Conservation (phyloP, 345 rosid species). For the Erucastrum elatum region DNA sequence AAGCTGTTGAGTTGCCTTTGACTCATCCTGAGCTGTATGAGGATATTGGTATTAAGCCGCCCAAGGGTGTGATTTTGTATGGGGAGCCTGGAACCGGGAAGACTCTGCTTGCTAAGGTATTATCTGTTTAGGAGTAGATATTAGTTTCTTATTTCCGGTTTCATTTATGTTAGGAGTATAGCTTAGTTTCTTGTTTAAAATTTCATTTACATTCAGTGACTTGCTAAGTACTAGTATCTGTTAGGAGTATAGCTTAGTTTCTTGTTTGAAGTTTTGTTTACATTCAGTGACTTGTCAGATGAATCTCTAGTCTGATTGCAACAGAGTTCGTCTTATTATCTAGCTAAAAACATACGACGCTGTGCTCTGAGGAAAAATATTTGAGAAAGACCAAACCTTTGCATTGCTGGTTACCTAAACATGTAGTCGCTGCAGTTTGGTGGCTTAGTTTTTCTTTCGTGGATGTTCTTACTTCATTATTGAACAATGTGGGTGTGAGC, state of each 20-base stretch:
- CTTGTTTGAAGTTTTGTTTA: not conserved
- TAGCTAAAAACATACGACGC: not conserved
- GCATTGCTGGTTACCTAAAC: not conserved
- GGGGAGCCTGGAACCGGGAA: constrained; percentile 99
- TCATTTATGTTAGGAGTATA: no score
- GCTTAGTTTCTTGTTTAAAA: no score
- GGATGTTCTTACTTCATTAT: not conserved
- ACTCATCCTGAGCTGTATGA: constrained; percentile 93
- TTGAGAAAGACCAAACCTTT: not conserved
- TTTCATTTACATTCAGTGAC: no score
- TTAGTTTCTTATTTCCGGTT: not conserved
- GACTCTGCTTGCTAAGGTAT: constrained; percentile 92
- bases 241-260: not conserved
- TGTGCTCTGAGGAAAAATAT: not conserved
- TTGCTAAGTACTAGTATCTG: no score
- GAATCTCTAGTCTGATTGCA: not conserved
- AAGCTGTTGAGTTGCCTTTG: constrained; percentile 95
- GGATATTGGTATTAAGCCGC: constrained; percentile 98
- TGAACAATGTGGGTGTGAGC: not conserved
- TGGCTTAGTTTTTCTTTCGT: not conserved
- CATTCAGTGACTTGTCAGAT: not conserved
- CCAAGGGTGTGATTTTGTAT: constrained; percentile 96
- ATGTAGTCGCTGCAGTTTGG: not conserved
- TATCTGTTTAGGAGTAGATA: not conserved
- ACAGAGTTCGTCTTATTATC: not conserved